Percentiles rank a stretch among this genome's conserved stretches.
Conservation (phyloP, 1,284 basidiomycete species). For the Malassezia obtusa region DNA sequence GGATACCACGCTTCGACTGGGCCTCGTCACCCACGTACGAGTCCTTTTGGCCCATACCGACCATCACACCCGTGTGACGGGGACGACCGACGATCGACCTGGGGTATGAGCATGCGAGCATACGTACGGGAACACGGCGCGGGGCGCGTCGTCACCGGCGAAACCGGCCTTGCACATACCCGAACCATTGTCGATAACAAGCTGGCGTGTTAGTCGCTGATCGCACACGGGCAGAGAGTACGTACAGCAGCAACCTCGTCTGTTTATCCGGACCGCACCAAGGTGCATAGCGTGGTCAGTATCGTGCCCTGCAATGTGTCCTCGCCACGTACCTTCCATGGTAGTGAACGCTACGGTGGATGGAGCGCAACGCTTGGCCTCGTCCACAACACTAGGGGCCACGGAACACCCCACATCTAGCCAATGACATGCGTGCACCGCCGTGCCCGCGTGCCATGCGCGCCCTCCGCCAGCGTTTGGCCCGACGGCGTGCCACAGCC, state of each 20-base stretch:
- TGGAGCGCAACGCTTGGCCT: neutral
- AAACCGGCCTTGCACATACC: slow-evolving; percentile 53
- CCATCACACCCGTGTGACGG: slow-evolving; percentile 86
- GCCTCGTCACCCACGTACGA: slow-evolving; percentile 62
- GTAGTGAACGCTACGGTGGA: slow-evolving; percentile 2
- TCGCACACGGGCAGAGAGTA: no score
- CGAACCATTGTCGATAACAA: slow-evolving; percentile 49
- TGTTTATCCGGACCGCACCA: slow-evolving; percentile 6
- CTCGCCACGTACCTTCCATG: slow-evolving; percentile 16
- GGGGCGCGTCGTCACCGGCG: slow-evolving; percentile 66
- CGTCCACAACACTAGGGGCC: neutral
- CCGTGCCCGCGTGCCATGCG: neutral
- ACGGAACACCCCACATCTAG: neutral
- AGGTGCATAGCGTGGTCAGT: neutral
- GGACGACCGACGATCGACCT: slow-evolving; percentile 84
- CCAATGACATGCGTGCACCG: neutral
- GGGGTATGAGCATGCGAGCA: slow-evolving; percentile 12
- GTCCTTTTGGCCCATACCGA: slow-evolving; percentile 52
- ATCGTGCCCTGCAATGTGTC: neutral
- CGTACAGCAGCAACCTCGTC: slow-evolving; percentile 48
- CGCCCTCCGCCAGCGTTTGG: neutral
- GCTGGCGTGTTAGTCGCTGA: slow-evolving; percentile 21
- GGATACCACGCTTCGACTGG: slow-evolving; percentile 88
- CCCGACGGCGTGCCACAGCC: neutral
- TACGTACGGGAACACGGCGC: slow-evolving; percentile 61